phyloP scores from a whole-genome alignment of 306 rosid genomes.

The Potentilla sterilis region DNA sequence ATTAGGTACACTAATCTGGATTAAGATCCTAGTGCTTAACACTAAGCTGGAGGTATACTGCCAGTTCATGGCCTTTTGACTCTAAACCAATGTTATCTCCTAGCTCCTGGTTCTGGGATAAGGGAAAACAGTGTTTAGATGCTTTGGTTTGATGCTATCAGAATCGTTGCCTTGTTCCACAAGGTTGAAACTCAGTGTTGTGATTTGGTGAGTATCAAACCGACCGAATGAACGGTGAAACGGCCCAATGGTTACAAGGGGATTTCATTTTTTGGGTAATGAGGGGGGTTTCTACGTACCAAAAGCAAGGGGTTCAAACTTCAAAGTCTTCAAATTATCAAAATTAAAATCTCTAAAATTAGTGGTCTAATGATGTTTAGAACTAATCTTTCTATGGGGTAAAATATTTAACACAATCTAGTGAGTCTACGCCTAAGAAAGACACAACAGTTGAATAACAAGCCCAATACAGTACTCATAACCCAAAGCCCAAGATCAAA shows the following conservation, averaged over 20 bases:
- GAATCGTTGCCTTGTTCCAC: neutral
- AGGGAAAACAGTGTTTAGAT: neutral
- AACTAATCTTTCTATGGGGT: neutral
- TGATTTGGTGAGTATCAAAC: neutral
- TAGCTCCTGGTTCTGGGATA: neutral
- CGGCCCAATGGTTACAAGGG: no score
- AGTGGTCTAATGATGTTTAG: neutral
- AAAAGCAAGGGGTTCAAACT: no score
- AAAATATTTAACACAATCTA: no score
- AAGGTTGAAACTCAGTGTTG: no score
- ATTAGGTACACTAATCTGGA: neutral
- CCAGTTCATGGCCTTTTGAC: neutral
- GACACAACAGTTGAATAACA: neutral
- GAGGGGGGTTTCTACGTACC: no score
- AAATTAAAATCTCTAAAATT: no score
- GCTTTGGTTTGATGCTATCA: neutral
- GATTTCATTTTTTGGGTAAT: no score
- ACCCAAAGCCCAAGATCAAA: neutral
- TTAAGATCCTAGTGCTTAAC: neutral
- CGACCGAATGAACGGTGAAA: no score
- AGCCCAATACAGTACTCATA: neutral
- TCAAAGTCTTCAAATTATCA: no score
- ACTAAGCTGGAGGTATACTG: neutral
- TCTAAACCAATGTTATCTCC: neutral
- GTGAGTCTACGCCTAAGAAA: no score